Evolutionary conservation across 2,329 filamentous ascomycete genomes (phyloP).

Genomic region (Colletotrichum cuscutae): DNA sequence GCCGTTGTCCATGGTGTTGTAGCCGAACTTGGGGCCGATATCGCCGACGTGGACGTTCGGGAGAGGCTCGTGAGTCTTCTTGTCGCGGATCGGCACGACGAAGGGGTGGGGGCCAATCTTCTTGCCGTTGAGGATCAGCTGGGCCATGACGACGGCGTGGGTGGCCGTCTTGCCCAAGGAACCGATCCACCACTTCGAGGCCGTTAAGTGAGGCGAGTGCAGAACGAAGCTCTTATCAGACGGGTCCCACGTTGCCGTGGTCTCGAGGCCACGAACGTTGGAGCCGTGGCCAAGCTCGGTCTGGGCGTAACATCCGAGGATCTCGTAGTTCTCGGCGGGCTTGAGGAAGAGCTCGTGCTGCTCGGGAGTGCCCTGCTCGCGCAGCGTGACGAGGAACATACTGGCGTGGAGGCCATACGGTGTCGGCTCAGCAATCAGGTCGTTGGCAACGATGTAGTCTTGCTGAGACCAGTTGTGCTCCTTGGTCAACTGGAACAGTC

Average conservation of each 20-base stretch:
- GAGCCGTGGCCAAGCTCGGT: constrained; percentile 84
- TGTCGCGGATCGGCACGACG: constrained; percentile 77
- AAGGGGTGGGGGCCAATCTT: constrained; percentile 81
- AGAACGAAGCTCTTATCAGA: constrained; percentile 80
- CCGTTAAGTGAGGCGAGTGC: constrained; percentile 78
- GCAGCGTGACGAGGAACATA: constrained; percentile 66
- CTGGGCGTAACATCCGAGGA: constrained; percentile 84
- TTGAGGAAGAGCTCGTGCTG: constrained; percentile 80
- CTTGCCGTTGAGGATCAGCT: constrained; percentile 76
- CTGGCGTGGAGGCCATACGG: constrained; percentile 77
- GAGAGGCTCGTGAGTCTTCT: constrained; percentile 75
- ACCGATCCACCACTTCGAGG: constrained; percentile 89
- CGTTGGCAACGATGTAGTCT: constrained; percentile 72
- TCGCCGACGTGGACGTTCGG: constrained; percentile 80
- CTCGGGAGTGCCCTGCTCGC: constrained; percentile 77
- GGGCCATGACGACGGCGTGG: constrained; percentile 82
- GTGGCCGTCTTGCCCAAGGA: constrained; percentile 81
- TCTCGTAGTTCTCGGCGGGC: constrained; percentile 74
- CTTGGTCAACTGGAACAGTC: constrained; percentile 71
- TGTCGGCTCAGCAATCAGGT: constrained; percentile 77
- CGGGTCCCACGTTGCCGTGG: constrained; percentile 78
- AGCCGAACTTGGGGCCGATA: constrained; percentile 83
- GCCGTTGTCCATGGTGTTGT: constrained; percentile 86
- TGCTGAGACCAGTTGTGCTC: constrained; percentile 76
- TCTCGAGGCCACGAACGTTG: constrained; percentile 79